These are phyloP conservation scores for Sporothrix phasma DNA, from an alignment of 2,329 filamentous ascomycete species.

Conservation along the genomic window DNA sequence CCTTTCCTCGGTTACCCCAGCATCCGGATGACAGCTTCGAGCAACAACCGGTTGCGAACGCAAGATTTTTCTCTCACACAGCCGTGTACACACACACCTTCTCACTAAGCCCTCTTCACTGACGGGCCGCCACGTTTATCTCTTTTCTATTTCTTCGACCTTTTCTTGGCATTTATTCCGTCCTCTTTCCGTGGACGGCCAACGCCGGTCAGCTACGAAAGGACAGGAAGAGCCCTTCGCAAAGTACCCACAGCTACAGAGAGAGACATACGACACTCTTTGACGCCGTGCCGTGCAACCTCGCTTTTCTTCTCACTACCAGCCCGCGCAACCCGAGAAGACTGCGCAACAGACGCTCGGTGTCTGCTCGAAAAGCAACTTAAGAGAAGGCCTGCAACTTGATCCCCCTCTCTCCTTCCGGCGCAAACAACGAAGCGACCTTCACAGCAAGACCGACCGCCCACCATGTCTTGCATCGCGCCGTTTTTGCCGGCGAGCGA, in stretches of 20 bases:
- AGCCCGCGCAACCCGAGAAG: neutral
- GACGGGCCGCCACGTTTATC: slow-evolving; percentile 1
- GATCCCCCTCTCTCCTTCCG: neutral
- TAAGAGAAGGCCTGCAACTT: neutral
- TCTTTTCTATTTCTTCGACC: too few species aligned
- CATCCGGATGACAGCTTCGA: slow-evolving; percentile 1
- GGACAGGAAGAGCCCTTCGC: neutral
- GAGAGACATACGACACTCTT: neutral
- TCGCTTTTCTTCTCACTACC: neutral
- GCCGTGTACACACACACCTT: neutral
- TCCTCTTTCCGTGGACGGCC: neutral
- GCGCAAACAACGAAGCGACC: neutral
- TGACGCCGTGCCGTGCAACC: neutral
- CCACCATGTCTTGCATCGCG: slow-evolving; percentile 14
- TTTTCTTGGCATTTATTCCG: too few species aligned
- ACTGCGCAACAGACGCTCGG: neutral
- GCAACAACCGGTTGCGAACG: slow-evolving; percentile 1
- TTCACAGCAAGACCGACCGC: neutral
- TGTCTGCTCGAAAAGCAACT: neutral
- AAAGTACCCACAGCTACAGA: neutral
- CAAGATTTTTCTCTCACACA: neutral
- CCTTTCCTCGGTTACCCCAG: neutral
- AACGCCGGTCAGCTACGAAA: slow-evolving; percentile 1
- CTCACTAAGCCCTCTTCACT: neutral
- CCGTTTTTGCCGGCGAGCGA: slow-evolving; percentile 14